phyloP scores from a whole-genome alignment of 371 early-diverging fungal species.

The Gilbertella persicaria region DNA sequence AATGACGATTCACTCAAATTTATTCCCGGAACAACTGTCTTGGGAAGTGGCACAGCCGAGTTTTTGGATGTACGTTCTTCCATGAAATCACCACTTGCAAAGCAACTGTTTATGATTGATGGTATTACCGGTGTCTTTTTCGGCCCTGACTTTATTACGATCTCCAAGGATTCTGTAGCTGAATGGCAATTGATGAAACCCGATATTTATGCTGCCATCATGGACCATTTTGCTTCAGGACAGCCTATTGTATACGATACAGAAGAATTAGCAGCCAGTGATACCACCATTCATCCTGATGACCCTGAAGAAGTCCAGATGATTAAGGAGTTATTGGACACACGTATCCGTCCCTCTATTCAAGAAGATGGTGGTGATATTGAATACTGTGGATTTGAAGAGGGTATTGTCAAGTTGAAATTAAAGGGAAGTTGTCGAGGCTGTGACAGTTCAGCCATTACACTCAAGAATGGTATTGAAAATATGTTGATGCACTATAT shows the following conservation, averaged over 20 bases:
- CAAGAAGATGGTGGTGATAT: slow-evolving; percentile 98
- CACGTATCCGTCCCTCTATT: slow-evolving; percentile 94
- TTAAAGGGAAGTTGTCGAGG: slow-evolving; percentile 96
- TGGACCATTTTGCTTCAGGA: slow-evolving; percentile 92
- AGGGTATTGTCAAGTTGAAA: slow-evolving; percentile 88
- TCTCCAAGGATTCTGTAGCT: slow-evolving; percentile 81
- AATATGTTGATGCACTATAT: slow-evolving; percentile 98
- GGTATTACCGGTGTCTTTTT: slow-evolving; percentile 88
- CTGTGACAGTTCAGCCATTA: slow-evolving; percentile 86
- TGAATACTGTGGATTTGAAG: slow-evolving; percentile 88
- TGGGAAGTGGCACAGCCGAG: slow-evolving; percentile 72
- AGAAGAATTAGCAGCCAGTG: slow-evolving; percentile 56
- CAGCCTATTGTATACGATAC: slow-evolving; percentile 67
- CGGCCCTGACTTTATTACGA: slow-evolving; percentile 92
- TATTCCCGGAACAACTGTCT: slow-evolving; percentile 82
- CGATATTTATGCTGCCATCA: slow-evolving; percentile 91
- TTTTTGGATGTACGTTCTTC: slow-evolving; percentile 79
- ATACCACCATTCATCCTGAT: slow-evolving; percentile 76
- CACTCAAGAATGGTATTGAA: slow-evolving; percentile 97
- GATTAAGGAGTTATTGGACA: slow-evolving; percentile 97
- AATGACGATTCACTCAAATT: slow-evolving; percentile 93
- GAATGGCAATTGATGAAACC: slow-evolving; percentile 96
- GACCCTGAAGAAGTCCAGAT: slow-evolving; percentile 92
- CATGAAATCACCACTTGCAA: slow-evolving; percentile 87
- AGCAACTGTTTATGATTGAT: slow-evolving; percentile 85